Conservation (phyloP, 169 alveolate species). For the Plasmodium cynomolgi region DNA sequence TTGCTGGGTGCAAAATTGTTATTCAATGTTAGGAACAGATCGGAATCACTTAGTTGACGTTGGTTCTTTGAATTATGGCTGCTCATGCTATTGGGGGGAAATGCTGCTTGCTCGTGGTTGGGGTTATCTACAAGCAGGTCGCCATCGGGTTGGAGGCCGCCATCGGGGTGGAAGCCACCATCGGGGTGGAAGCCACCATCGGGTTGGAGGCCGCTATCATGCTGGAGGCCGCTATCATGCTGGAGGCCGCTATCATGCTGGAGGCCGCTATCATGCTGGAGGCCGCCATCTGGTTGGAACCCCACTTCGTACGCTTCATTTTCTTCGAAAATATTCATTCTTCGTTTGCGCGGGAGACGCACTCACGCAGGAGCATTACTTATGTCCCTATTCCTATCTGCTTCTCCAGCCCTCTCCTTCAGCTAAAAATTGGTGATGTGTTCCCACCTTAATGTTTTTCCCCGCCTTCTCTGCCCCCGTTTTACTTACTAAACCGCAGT, state of each 20-base stretch:
- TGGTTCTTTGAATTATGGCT: background rate
- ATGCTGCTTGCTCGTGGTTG: background rate
- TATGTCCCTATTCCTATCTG: background rate
- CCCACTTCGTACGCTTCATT: constrained; percentile 21
- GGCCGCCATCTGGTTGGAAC: background rate
- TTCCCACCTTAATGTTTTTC: background rate
- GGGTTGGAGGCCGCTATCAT: no score
- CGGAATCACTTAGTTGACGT: background rate
- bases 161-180: background rate
- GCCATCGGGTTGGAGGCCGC: background rate
- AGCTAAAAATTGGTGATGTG: background rate
- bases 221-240: background rate
- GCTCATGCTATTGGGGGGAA: background rate
- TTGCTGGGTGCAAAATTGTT: constrained; percentile 6
- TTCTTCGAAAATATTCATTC: constrained; percentile 41
- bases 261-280: background rate
- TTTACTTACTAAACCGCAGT: background rate
- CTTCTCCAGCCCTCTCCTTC: background rate
- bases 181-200: no score
- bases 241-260: background rate
- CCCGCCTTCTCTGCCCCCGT: background rate
- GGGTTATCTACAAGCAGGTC: background rate
- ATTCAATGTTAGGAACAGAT: constrained; percentile 23
- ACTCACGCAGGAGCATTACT: background rate
- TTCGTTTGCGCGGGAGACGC: background rate